phyloP scores from a whole-genome alignment of 345 rosid species.

The Triadica sebifera region DNA sequence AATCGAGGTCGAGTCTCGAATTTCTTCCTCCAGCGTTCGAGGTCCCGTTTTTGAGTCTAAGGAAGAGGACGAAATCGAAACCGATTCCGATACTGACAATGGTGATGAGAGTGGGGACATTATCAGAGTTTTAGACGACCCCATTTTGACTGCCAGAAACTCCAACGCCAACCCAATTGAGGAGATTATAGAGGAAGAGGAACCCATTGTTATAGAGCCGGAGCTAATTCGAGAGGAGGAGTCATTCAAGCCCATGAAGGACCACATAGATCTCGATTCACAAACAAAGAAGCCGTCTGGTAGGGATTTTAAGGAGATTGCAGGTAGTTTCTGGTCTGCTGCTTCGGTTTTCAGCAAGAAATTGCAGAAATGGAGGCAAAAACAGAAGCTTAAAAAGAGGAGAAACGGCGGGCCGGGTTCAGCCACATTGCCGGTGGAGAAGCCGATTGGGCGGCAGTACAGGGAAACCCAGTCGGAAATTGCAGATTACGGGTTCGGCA shows the following conservation, averaged over 20 bases:
- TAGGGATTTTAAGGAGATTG: constrained; percentile 70
- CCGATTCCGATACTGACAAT: constrained; percentile 37
- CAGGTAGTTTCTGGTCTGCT: constrained; percentile 94
- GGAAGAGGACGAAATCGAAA: constrained; percentile 49
- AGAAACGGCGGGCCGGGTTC: constrained; percentile 55
- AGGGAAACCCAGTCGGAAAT: constrained; percentile 96
- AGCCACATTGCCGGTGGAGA: constrained; percentile 90
- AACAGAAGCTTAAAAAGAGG: constrained; percentile 86
- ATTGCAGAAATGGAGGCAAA: constrained; percentile 92
- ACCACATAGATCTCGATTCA: constrained; percentile 86
- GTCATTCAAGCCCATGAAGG: constrained; percentile 67
- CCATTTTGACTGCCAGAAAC: constrained; percentile 34
- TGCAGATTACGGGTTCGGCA: constrained; percentile 90
- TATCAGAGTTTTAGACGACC: constrained; percentile 41
- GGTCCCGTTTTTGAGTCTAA: constrained; percentile 41
- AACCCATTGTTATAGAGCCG: constrained; percentile 21
- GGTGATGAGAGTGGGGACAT: constrained; percentile 31
- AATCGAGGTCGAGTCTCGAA: constrained; percentile 41
- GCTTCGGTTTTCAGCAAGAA: constrained; percentile 97
- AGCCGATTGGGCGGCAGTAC: constrained; percentile 86
- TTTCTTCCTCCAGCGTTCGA: constrained; percentile 47
- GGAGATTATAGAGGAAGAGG: constrained; percentile 47
- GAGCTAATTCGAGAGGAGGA: constrained; percentile 34
- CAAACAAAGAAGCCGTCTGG: constrained; percentile 70
- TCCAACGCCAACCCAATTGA: constrained; percentile 38